These are phyloP conservation scores for Elongisporangium anandrum DNA, from an alignment of 352 stramenopile species.

Conservation along the genomic window DNA sequence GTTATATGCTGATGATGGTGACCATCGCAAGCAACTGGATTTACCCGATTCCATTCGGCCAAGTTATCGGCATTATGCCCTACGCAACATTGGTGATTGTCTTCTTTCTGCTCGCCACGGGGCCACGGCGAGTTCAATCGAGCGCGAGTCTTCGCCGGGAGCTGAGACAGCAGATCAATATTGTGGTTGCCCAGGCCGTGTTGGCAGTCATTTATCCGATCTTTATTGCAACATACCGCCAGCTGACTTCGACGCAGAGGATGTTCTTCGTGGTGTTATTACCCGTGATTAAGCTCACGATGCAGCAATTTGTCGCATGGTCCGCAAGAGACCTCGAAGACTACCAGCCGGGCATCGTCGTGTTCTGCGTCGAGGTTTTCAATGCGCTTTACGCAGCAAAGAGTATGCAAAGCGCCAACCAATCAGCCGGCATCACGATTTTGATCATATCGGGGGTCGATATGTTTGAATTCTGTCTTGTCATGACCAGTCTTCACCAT, in stretches of 20 bases:
- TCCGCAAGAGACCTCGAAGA: conserved; percentile 12
- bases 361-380: conserved; percentile 32
- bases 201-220: not conserved
- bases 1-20: not conserved
- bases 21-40: not conserved
- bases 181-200: not conserved
- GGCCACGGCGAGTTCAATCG: not conserved
- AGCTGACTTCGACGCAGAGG: not conserved
- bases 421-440: conserved; percentile 4
- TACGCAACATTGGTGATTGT: not conserved
- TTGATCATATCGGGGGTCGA: conserved; percentile 15
- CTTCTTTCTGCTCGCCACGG: not conserved
- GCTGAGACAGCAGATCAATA: not conserved
- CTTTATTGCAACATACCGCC: not conserved
- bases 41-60: not conserved
- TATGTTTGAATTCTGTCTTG: conserved; percentile 4
- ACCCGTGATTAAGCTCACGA: conserved; percentile 7
- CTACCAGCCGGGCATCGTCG: conserved; percentile 14
- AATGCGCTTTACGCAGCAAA: conserved; percentile 21
- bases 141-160: not conserved
- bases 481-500: not conserved
- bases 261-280: not conserved
- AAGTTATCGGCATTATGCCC: not conserved
- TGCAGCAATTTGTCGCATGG: conserved; percentile 19
- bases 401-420: conserved; percentile 22